phyloP scores from a whole-genome alignment of 2,329 filamentous ascomycete species.

The Colletotrichum abscissum region DNA sequence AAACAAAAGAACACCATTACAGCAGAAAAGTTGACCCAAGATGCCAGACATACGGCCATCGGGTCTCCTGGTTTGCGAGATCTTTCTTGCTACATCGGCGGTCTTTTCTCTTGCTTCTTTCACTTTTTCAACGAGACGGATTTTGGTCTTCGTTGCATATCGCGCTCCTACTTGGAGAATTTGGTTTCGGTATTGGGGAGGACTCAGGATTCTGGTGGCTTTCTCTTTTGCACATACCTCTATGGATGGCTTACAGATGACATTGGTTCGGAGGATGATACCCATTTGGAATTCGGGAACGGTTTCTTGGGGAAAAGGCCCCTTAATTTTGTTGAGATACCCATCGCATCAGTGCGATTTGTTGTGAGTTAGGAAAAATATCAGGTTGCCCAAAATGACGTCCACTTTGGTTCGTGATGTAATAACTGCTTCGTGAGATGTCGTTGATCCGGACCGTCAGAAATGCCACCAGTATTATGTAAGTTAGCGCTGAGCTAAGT shows the following conservation, averaged over 20 bases:
- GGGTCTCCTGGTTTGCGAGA: not conserved
- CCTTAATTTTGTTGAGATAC: constrained; percentile 16
- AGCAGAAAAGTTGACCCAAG: not conserved
- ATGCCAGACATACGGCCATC: not conserved
- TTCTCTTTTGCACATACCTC: not conserved
- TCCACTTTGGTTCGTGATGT: not conserved
- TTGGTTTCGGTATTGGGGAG: not conserved
- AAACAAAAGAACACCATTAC: too few species aligned
- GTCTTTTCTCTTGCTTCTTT: not conserved
- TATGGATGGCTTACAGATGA: not conserved
- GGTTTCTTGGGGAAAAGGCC: not conserved
- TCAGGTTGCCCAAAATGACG: not conserved
- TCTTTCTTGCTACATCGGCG: not conserved
- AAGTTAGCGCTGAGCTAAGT: constrained; percentile 24
- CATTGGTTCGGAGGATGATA: not conserved
- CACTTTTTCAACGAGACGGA: not conserved
- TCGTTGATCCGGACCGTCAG: not conserved
- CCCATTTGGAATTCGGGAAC: not conserved
- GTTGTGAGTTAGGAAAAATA: constrained; percentile 15
- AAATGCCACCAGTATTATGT: constrained; percentile 3
- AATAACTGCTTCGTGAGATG: not conserved
- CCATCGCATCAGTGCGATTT: not conserved
- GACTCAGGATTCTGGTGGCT: not conserved
- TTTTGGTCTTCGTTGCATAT: not conserved
- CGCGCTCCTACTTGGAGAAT: not conserved